phyloP scores from a whole-genome alignment of 305 asterid species.

The Andrographis paniculata region DNA sequence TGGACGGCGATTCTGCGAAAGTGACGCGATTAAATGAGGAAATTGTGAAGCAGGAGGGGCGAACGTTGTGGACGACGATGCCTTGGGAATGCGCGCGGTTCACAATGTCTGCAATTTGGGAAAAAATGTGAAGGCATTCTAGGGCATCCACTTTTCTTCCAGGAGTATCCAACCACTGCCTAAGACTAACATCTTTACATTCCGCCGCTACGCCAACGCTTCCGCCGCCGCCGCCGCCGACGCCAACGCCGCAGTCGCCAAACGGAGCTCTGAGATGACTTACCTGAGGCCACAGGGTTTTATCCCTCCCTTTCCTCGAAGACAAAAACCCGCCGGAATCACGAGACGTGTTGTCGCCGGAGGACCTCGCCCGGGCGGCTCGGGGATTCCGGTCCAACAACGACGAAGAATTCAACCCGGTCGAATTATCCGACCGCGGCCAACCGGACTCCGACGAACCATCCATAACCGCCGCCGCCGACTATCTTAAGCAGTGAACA shows the following conservation, averaged over 20 bases:
- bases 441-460: constrained; percentile 58
- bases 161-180: constrained; percentile 66
- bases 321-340: constrained; percentile 31
- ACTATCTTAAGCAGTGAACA: constrained; percentile 13
- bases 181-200: constrained; percentile 43
- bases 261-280: constrained; percentile 20
- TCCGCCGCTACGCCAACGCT: constrained; percentile 24
- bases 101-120: constrained; percentile 60
- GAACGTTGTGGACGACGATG: constrained; percentile 51
- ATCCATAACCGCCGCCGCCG: constrained; percentile 38
- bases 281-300: constrained; percentile 18
- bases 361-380: constrained; percentile 31
- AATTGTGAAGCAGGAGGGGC: constrained; percentile 69
- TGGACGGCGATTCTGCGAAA: constrained; percentile 62
- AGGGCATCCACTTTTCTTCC: constrained; percentile 52
- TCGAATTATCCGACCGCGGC: constrained; percentile 36
- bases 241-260: constrained; percentile 21
- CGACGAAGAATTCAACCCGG: constrained; percentile 30
- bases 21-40: constrained; percentile 57
- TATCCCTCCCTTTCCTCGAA: constrained; percentile 35
- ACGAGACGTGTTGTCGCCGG: constrained; percentile 27
- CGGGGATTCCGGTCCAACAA: constrained; percentile 31
- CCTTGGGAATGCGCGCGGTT: constrained; percentile 67
- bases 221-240: constrained; percentile 2
- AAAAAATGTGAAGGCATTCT: constrained; percentile 64